Evolutionary conservation across 2,329 filamentous ascomycete species (phyloP), one percentile per base, ranked within the genome.

Genomic region (Alternaria sp.): DNA sequence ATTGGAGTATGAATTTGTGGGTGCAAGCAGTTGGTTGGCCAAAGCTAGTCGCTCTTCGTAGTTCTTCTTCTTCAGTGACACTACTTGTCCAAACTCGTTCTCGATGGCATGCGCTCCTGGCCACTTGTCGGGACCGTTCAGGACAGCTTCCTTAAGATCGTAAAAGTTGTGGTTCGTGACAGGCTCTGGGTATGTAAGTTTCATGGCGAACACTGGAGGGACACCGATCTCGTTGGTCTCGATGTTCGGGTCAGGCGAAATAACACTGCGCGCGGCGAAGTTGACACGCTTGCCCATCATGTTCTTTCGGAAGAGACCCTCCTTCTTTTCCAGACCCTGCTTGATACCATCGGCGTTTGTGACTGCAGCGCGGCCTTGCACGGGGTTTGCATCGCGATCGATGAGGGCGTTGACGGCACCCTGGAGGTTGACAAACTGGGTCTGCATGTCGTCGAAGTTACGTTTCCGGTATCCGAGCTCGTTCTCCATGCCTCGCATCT

Each of bases 271-370:
- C 41, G 96, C 96, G 54, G 96, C 96, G 79, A 96, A 98, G 80
- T 99, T 98, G 82, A 99, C 96, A 84, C 96, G 94, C 85, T 99
- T 99, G 65, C 96, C 96, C 96, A 99, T 99, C 96, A 99, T 98
- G 82, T 99, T 97, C 85, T 97, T 98, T 73, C 96, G 88, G 85
- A 99, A 99, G 28, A 99, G 86, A 69, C 96, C 96, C 77, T 99
- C 96, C 82, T 99, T 99, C 86, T 99, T 99, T 82, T 99, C 96
- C 26, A 99, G 86, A 77, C 94, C 92, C 78, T 99, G 96, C 82
- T 99, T 99, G 82, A 99, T 97, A 71, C 96, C 96, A 67, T 97
- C 94, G 65, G 96, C 92, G 57, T 93, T 91, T 60, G 90, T 87
- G 74, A 91, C 90, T 14, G 90, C 92, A 26, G 93, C 92, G 18